A percentile compares a stretch with the other conserved stretches of the same genome.
phyloP scores from a whole-genome alignment of 306 rosid species.

The Quercus ilex region DNA sequence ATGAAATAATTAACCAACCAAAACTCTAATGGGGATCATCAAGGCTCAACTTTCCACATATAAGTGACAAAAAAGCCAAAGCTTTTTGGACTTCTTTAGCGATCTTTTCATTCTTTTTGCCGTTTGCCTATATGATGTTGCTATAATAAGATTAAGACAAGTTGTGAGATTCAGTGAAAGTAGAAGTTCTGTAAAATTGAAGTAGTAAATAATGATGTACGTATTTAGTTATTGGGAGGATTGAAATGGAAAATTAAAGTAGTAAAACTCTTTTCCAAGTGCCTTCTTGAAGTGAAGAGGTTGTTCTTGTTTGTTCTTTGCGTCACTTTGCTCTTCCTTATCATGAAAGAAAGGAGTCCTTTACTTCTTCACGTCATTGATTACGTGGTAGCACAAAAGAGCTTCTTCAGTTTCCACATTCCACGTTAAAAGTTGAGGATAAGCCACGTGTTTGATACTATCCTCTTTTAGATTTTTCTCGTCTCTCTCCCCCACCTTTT shows the following conservation, averaged over 20 bases:
- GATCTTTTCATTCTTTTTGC: too few species aligned
- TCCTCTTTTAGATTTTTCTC: too few species aligned
- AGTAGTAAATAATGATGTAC: too few species aligned
- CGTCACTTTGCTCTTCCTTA: neutral
- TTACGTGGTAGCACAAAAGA: neutral
- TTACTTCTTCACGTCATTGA: neutral
- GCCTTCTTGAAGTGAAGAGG: neutral
- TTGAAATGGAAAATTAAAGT: neutral
- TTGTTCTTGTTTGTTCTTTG: neutral
- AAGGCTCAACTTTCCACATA: neutral
- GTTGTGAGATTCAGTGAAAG: too few species aligned
- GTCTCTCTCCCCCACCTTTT: too few species aligned
- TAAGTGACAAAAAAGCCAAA: neutral
- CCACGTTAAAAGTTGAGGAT: neutral
- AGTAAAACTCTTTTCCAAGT: neutral
- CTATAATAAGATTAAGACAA: too few species aligned
- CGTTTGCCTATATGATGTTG: too few species aligned
- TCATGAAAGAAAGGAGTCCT: neutral
- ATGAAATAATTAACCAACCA: neutral
- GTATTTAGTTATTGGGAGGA: neutral
- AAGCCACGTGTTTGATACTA: neutral
- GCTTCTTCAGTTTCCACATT: neutral
- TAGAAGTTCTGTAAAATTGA: too few species aligned
- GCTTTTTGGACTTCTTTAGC: neutral
- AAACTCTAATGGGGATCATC: neutral